Base-by-base conservation (phyloP, 495 filamentous ascomycete genomes). In the Hyaloscypha hepaticicola region DNA sequence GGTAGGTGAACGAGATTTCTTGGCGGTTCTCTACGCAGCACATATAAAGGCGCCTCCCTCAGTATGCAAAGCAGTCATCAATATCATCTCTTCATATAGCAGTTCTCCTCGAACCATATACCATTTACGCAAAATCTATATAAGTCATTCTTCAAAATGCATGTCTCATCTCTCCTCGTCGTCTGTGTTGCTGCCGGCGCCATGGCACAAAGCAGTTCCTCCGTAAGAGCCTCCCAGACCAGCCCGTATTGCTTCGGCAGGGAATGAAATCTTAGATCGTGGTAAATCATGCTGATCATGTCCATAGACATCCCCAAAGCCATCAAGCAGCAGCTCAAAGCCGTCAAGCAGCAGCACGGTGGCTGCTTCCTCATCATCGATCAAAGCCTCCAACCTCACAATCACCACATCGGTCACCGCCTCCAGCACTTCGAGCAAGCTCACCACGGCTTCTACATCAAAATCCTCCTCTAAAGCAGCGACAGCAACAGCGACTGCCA, bases 141-240 rank as follows among this genome's bases (percentile, higher is more conserved):
- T n/a, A 33, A 52, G 21, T 22, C 21, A 51, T 26, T 34, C 28
- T 25, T 60, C 60, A 63, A 58, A 0, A 68, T 68, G 66, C 66
- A 56, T 56, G 8, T 61, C 61, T 64, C 60, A 58, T 55, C 55
- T 34, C n/a, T 68, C 56, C 61, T 68, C 41, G 61, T 60, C n/a
- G 45, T 68, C n/a, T 45, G 34, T 21, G 60, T 22, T 21, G 66
- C 66, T 22, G 57, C 61, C 49, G 56, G 45, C 33, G 61, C 45
- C 29, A 57, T 61, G 33, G 66, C 31, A 16, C 65, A 66, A 29
- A 65, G 16, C 55, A 27, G 27, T 25, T 52, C 49, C 49, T 11
- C 22, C 19, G 61, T 64, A 58, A 64, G 61, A 33, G 11, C 16
- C 31, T 26, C 29, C 19, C 14, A 12, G 21, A 33, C 21, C 28